Evolutionary conservation across 495 filamentous ascomycete genomes (phyloP).

Genomic region (Oleoguttula mirabilis): DNA sequence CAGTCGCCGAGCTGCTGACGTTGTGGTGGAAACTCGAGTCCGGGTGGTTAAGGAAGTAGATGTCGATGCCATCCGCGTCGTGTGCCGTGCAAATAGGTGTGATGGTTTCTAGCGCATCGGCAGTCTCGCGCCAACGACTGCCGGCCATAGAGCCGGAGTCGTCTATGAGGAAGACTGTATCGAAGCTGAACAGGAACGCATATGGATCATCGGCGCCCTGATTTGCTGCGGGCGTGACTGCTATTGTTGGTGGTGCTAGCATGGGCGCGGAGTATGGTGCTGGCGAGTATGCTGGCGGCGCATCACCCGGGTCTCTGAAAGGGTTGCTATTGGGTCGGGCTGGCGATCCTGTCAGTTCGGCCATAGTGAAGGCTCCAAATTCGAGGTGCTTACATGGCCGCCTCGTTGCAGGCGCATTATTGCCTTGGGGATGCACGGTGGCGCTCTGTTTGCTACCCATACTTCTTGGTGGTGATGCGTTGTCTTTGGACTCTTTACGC

Average conservation of each 20-base stretch:
- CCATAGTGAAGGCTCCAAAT: too few relatives aligned
- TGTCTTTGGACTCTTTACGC: too few relatives aligned
- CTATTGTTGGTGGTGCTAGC: constrained; percentile 7
- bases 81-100: constrained; percentile 73
- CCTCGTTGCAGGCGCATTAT: constrained; percentile 24
- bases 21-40: constrained; percentile 39
- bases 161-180: constrained; percentile 90
- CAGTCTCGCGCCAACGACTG: constrained; percentile 62
- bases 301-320: constrained; percentile 24
- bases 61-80: constrained; percentile 83
- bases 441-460: too few relatives aligned
- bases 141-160: constrained; percentile 86
- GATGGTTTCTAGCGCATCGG: constrained; percentile 59
- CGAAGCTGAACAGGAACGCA: constrained; percentile 73
- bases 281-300: constrained; percentile 38
- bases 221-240: constrained; percentile 9
- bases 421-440: too few relatives aligned
- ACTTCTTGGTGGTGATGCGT: too few relatives aligned
- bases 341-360: too few relatives aligned
- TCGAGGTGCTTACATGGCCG: constrained; percentile 24
- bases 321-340: constrained; percentile 1
- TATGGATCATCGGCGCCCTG: constrained; percentile 50
- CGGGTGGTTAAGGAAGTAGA: constrained; percentile 77
- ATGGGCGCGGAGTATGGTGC: constrained; percentile 17
- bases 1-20: constrained; percentile 39